phyloP scores from a whole-genome alignment of 345 rosid genomes.

The Populus alba region DNA sequence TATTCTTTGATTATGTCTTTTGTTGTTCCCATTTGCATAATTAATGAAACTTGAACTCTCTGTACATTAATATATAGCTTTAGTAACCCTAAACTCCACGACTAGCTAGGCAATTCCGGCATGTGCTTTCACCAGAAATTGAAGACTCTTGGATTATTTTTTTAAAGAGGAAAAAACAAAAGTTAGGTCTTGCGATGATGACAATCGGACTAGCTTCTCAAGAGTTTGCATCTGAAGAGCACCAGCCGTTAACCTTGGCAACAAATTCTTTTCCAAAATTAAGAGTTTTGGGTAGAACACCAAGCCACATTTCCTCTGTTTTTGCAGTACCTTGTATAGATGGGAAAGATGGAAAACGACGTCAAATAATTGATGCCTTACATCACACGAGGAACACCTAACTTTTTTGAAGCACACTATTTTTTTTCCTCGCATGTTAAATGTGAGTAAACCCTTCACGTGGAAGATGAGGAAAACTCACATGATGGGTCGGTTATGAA shows the following conservation, averaged over 20 bases:
- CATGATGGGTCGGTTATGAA: slow-evolving; percentile 5
- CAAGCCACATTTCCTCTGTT: slow-evolving; percentile 32
- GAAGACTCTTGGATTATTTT: not conserved
- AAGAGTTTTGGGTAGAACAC: slow-evolving; percentile 27
- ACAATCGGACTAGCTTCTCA: not conserved
- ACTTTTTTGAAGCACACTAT: not conserved
- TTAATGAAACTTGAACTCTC: not conserved
- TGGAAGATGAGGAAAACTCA: not conserved
- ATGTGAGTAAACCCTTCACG: not conserved
- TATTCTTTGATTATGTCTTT: not conserved
- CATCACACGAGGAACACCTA: not conserved
- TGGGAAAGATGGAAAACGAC: slow-evolving; percentile 15
- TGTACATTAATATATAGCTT: not conserved
- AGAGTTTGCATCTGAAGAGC: slow-evolving; percentile 27
- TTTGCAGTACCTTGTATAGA: slow-evolving; percentile 38
- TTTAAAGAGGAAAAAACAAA: not conserved
- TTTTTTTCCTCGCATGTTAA: not conserved
- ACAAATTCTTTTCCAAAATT: slow-evolving; percentile 26
- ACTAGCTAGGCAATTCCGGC: not conserved
- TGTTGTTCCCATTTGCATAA: not conserved
- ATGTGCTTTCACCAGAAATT: not conserved
- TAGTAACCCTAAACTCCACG: not conserved
- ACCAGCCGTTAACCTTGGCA: slow-evolving; percentile 26
- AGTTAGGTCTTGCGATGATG: slow-evolving; percentile 15
- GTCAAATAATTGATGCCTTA: slow-evolving; percentile 3